Percentiles rank a stretch among this genome's conserved stretches.
Conservation (phyloP, 2,329 filamentous ascomycete species). For the Raffaelea albimanens region DNA sequence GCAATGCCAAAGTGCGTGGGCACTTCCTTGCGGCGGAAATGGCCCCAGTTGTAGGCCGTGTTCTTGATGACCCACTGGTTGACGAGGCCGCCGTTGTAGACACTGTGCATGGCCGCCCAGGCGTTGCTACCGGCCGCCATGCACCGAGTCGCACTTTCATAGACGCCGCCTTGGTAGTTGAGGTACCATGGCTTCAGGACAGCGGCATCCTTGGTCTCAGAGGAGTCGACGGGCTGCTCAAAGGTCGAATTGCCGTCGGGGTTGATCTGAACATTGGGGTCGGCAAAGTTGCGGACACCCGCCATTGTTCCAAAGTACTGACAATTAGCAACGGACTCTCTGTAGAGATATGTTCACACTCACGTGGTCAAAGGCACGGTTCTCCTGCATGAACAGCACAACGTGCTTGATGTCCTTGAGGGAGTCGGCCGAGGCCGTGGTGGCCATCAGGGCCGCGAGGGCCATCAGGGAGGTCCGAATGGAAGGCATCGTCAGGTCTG, state of each 20-base stretch:
- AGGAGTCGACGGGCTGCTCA: conserved; percentile 24
- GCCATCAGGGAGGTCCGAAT: neutral
- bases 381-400: conserved; percentile 46
- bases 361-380: conserved; percentile 24
- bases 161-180: conserved; percentile 42
- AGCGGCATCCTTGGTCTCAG: neutral
- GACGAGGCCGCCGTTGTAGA: conserved; percentile 40
- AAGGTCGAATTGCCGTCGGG: conserved; percentile 30
- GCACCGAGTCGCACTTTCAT: conserved; percentile 42
- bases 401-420: conserved; percentile 43
- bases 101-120: conserved; percentile 41
- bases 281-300: conserved; percentile 43
- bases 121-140: conserved; percentile 41
- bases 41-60: conserved; percentile 42
- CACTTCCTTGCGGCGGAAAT: conserved; percentile 40
- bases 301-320: conserved; percentile 48
- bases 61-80: conserved; percentile 45
- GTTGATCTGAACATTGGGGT: conserved; percentile 45
- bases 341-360: too few relatives aligned
- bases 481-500: conserved; percentile 4
- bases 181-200: conserved; percentile 42
- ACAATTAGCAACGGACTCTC: neutral
- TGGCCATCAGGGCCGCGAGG: neutral
- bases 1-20: conserved; percentile 45
- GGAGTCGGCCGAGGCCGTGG: conserved; percentile 2